Evolutionary conservation across 805 yeast species (phyloP), one percentile per base, ranked within the genome.

Genomic region (Candida ponderosae): DNA sequence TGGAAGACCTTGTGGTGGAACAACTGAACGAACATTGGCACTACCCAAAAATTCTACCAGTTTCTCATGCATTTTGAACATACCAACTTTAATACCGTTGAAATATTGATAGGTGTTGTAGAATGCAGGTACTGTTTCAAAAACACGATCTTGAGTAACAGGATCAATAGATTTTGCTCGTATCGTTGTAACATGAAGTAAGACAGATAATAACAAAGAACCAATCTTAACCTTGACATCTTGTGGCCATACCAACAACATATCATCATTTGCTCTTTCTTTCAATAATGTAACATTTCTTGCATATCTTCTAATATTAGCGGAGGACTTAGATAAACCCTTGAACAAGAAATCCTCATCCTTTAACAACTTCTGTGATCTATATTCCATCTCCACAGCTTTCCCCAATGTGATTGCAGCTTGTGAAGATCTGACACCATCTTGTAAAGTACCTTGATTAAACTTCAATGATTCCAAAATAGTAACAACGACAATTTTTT

Each of bases 1-100:
- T 8, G 98, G 98, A 36, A 93, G 66, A 43, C 74, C 69, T 57
- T 90, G 97, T 0, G 97, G 96, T 50, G 79, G 85, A 5, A 83
- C 76, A 1, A 83, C 69, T 35, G 81, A 80, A 18, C 70, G 67
- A 6, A 78, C 62, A 26, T 76, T 66, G 35, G 80, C 88, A 4
- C 81, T 76, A 9, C 86, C 79, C 36, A 93, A 59, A 49, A 74
- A 77, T 21, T 72, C 68, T 4, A 81, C 73, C 35, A 93, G 69
- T 11, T 73, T 68, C 43, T 75, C 74, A 57, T 93, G 96, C 9
- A 86, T 63, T 42, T 78, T 80, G 39, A 93, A 63, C 9, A 89
- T 79, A 31, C 98, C 98, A 20, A 87, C 62, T 51, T 80, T 81
- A 41, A 76, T 75, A 28, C 97, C 96, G 38, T 73, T 72, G 34